Evolutionary conservation across 106 monocot genomes (phyloP), one percentile per base, ranked within the genome.

Genomic region (Dioscorea dumetorum): DNA sequence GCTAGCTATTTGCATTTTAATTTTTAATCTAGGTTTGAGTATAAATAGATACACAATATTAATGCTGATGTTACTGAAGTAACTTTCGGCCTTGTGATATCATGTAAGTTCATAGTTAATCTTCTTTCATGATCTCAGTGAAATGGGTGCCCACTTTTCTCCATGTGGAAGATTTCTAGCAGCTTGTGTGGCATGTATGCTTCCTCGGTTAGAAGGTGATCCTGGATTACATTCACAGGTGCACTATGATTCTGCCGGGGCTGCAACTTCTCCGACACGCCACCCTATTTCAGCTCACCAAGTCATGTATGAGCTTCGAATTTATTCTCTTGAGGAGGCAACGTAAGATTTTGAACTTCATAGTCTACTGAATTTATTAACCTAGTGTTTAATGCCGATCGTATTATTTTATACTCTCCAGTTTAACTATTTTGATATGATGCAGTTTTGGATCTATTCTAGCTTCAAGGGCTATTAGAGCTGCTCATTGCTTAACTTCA

Each of bases 91-190:
- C 18, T 54, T 54, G 18, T 54, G 54, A 54, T 54, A 18, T 18
- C 54, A 54, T 8, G 9, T 19, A 18, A 8, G 54, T 54, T 54
- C 54, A 41, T 41, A 41, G 41, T 41, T 41, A 41, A 41, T 10
- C 0, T 54, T 4, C 18, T 19, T 62, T 63, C 15, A 61, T 70
- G 34, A 60, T 80, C 48, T 50, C 89, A 97, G 95, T 89, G 91
- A 97, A 82, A 97, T 97, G 95, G 95, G 95, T 48, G 84, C 91
- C 58, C 95, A 97, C 61, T 91, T 97, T 82, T 97, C 95, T 28
- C 95, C 95, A 9, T 97, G 95, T 65, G 95, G 95, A n/a, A 73
- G 91, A 74, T 97, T 86, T 74, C 77, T 97, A 65, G 95, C 89
- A 17, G 95, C 91, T 21, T 97, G 95, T 77, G 91, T 97, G 80